These are phyloP conservation scores for Auxenochlorella pyrenoidosa DNA, from an alignment of 139 green algal species.

Conservation along the genomic window DNA sequence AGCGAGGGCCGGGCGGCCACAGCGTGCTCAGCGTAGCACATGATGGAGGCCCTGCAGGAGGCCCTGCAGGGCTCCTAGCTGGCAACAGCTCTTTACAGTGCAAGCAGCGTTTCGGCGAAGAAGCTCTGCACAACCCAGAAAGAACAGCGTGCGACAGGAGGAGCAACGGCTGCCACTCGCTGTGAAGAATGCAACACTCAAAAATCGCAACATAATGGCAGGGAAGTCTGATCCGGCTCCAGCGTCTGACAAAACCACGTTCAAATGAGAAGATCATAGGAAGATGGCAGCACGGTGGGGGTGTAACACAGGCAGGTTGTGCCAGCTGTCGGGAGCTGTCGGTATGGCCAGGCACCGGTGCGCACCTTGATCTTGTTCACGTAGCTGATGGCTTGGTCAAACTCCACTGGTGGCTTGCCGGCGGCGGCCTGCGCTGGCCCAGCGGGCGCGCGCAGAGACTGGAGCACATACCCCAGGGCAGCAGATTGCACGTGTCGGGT, in stretches of 20 bases:
- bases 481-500: background rate
- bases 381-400: conserved; percentile 99
- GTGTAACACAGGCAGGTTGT: background rate
- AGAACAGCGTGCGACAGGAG: too few relatives aligned
- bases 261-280: too few relatives aligned
- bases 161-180: too few relatives aligned
- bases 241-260: too few relatives aligned
- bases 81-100: too few relatives aligned
- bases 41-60: too few relatives aligned
- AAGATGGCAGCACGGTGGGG: background rate
- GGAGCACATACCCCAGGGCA: background rate
- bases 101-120: background rate
- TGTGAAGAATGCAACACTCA: background rate
- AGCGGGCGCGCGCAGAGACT: conserved; percentile 2
- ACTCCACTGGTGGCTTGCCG: conserved; percentile 91
- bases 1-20: background rate
- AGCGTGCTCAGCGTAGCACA: background rate
- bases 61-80: too few relatives aligned
- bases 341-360: background rate
- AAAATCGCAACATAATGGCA: background rate
- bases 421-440: background rate
- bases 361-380: conserved; percentile 99
- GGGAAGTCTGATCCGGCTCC: too few relatives aligned
- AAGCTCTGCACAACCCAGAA: too few relatives aligned
- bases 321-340: too few relatives aligned